Evolutionary conservation across 257 asterid species (phyloP), one percentile per base, ranked within the genome.

Genomic region (Henckelia pumila): DNA sequence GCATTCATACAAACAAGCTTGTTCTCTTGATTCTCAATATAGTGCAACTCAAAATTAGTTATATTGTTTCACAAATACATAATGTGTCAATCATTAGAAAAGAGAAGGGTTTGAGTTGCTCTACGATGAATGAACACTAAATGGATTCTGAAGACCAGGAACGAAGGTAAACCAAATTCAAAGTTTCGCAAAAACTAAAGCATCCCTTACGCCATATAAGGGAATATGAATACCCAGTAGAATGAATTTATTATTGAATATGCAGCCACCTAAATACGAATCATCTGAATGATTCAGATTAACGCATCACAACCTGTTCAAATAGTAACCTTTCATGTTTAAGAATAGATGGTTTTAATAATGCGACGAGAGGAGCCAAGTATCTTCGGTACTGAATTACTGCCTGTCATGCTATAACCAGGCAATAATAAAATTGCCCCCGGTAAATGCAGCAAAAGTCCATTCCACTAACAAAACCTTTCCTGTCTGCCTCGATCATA

Each of bases 191-290:
- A 61, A 50, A 59, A 59, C 52, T 29, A n/a, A 59, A 28, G 23
- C 25, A 28, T 59, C 11, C 20, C 47, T 37, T 58, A 26, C 49
- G 0, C 7, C 44, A 47, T 14, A 16, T 35, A 61, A 53, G 50
- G 59, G 56, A 35, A 49, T 60, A 49, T n/a, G 60, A 58, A 19
- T 64, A 59, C 29, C 76, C 56, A 32, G 17, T 66, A 30, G 49
- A 30, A 67, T 35, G 14, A 66, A 52, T 40, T 44, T 33, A 17
- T 57, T 56, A 29, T 44, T 30, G 3, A 61, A 32, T 0, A 9
- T 32, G 30, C 44, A 13, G 49, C 63, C 50, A 20, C 69, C 40
- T 24, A 25, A 7, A 37, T 28, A 57, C 44, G 24, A 60, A 56
- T 56, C 49, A 63, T 47, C 52, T 37, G 29, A 20, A 30, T 49